These are phyloP conservation scores for Fusarium odoratissimum DNA, from an alignment of 2,329 filamentous ascomycete genomes.

Conservation along the genomic window DNA sequence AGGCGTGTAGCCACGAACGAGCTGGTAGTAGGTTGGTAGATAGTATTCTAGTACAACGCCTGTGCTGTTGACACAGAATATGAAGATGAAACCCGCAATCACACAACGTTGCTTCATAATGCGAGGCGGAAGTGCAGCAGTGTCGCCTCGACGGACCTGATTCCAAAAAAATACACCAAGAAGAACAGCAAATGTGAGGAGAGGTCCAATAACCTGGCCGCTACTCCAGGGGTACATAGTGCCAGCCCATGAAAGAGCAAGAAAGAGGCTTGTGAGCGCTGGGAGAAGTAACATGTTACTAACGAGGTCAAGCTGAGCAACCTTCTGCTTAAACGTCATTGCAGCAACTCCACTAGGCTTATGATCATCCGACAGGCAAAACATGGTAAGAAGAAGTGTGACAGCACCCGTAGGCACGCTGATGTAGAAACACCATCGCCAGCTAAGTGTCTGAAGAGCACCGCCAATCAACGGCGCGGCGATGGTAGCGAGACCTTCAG, in stretches of 20 bases:
- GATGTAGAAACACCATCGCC: conserved; percentile 53
- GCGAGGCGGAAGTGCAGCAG: conserved; percentile 56
- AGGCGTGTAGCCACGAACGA: conserved; percentile 53
- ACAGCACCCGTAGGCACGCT: conserved; percentile 43
- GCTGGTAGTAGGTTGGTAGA: conserved; percentile 56
- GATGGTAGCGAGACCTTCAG: conserved; percentile 30
- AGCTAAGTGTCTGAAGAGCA: conserved; percentile 44
- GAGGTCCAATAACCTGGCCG: conserved; percentile 47
- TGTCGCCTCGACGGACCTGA: neutral
- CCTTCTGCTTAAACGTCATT: neutral
- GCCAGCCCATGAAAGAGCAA: conserved; percentile 61
- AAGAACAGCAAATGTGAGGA: neutral
- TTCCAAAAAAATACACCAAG: neutral
- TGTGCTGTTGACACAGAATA: conserved; percentile 52
- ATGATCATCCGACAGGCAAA: neutral
- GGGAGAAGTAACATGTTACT: conserved; percentile 45
- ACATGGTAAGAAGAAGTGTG: conserved; percentile 7
- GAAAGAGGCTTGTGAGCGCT: conserved; percentile 56
- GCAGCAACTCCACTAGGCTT: neutral
- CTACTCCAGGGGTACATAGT: conserved; percentile 44
- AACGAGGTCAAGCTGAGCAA: conserved; percentile 26
- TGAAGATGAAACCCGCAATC: conserved; percentile 46
- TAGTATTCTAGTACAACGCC: conserved; percentile 50
- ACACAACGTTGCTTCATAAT: conserved; percentile 55
- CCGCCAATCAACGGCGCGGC: conserved; percentile 45